phyloP scores from a whole-genome alignment of 306 rosid species.

The Vigna hirtella region DNA sequence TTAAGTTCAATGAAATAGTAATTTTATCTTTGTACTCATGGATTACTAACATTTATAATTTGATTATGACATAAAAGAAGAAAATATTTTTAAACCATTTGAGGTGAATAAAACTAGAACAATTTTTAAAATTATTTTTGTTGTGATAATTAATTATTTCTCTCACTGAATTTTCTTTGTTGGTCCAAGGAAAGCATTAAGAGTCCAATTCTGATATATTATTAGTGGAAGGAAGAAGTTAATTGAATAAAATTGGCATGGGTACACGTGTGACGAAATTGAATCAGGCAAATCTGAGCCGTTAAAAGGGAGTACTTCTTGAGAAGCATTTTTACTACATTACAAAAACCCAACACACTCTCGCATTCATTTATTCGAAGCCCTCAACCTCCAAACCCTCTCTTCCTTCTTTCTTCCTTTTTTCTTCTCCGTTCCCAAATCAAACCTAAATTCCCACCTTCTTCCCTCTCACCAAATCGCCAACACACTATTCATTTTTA shows the following conservation, averaged over 20 bases:
- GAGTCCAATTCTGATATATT: background rate
- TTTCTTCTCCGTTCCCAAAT: background rate
- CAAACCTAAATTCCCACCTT: constrained; percentile 32
- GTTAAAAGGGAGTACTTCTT: background rate
- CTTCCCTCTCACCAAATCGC: background rate
- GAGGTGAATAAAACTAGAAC: too few species aligned
- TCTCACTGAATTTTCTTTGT: background rate
- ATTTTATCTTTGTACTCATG: too few species aligned
- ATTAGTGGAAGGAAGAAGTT: background rate
- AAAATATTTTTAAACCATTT: too few species aligned
- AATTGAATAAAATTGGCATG: background rate
- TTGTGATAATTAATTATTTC: background rate
- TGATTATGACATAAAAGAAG: too few species aligned
- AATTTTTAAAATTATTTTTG: too few species aligned
- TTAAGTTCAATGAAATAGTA: too few species aligned
- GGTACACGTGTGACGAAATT: background rate
- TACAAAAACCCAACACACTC: background rate
- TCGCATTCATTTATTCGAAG: background rate
- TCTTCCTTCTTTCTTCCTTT: background rate
- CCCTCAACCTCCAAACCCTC: constrained; percentile 22
- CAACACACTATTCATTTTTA: background rate
- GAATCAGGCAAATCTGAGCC: constrained; percentile 3
- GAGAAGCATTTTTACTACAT: too few species aligned
- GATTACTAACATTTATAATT: too few species aligned
- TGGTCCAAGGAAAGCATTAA: background rate